phyloP scores from a whole-genome alignment of 2,329 filamentous ascomycete genomes.

The Fusarium sp. region DNA sequence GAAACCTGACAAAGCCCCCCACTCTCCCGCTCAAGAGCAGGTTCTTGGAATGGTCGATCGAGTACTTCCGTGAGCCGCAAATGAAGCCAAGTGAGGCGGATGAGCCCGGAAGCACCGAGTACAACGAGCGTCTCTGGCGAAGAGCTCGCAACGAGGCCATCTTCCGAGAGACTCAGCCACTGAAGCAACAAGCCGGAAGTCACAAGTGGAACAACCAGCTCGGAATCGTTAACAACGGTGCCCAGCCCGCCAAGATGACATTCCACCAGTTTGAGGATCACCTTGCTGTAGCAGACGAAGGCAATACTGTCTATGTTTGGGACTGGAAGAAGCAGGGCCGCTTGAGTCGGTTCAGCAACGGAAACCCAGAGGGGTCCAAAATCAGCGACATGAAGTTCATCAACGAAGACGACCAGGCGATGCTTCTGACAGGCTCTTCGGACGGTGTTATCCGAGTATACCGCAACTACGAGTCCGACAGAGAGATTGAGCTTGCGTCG shows the following conservation, averaged over 20 bases:
- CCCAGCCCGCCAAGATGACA: slow-evolving; percentile 89
- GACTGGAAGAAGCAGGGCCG: slow-evolving; percentile 84
- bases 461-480: slow-evolving; percentile 83
- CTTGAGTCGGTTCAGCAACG: slow-evolving; percentile 88
- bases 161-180: slow-evolving; percentile 88
- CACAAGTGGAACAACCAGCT: slow-evolving; percentile 86
- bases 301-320: slow-evolving; percentile 90
- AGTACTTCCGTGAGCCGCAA: slow-evolving; percentile 97
- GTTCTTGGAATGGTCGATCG: slow-evolving; percentile 94
- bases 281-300: slow-evolving; percentile 89
- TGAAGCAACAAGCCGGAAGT: slow-evolving; percentile 85
- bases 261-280: slow-evolving; percentile 99
- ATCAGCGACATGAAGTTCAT: slow-evolving; percentile 97
- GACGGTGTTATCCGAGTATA: slow-evolving; percentile 95
- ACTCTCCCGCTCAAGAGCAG: slow-evolving; percentile 78
- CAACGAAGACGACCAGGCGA: slow-evolving; percentile 96
- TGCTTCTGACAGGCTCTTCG: slow-evolving; percentile 92
- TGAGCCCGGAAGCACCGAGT: slow-evolving; percentile 94
- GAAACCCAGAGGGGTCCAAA: slow-evolving; percentile 86
- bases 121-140: slow-evolving; percentile 93
- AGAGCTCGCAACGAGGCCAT: slow-evolving; percentile 92
- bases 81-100: slow-evolving; percentile 97
- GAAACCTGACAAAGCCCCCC: slow-evolving; percentile 65
- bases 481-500: slow-evolving; percentile 82
- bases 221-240: slow-evolving; percentile 85